These are phyloP conservation scores for Cardamine chenopodiifolia DNA, from an alignment of 345 rosid genomes.

Conservation along the genomic window DNA sequence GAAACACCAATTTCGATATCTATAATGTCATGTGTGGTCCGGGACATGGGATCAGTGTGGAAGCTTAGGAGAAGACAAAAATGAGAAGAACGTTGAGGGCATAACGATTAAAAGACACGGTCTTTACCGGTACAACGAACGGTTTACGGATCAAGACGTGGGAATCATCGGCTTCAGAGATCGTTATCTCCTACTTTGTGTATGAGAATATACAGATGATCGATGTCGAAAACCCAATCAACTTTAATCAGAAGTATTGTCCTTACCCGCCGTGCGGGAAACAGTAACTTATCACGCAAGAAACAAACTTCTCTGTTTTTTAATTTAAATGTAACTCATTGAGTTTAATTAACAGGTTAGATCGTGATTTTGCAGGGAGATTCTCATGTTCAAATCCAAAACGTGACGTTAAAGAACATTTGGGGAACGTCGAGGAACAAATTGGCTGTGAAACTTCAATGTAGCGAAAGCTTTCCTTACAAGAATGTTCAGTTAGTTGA, in stretches of 20 bases:
- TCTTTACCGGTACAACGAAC: constrained; percentile 9
- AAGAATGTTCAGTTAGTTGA: constrained; percentile 18
- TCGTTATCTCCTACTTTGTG: not conserved
- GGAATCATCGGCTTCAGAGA: not conserved
- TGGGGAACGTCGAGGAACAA: constrained; percentile 34
- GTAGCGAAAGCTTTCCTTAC: constrained; percentile 34
- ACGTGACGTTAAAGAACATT: constrained; percentile 35
- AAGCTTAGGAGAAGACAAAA: constrained; percentile 14
- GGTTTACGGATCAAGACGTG: constrained; percentile 40
- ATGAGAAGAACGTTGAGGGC: constrained; percentile 7
- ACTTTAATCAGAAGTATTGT: constrained; percentile 36
- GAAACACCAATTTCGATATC: constrained; percentile 47
- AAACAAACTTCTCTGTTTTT: not conserved
- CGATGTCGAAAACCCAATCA: constrained; percentile 19
- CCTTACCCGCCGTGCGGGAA: constrained; percentile 3
- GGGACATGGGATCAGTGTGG: constrained; percentile 67
- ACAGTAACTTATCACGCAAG: constrained; percentile 16
- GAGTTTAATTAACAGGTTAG: not conserved
- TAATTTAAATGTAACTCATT: not conserved
- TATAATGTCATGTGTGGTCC: constrained; percentile 62
- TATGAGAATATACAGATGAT: constrained; percentile 28
- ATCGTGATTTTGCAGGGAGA: constrained; percentile 6
- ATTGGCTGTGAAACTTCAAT: constrained; percentile 35
- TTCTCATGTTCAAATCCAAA: constrained; percentile 38
- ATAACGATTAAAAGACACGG: not conserved